phyloP scores from a whole-genome alignment of 78 protist species.

The Dictyostelium capitatum region DNA sequence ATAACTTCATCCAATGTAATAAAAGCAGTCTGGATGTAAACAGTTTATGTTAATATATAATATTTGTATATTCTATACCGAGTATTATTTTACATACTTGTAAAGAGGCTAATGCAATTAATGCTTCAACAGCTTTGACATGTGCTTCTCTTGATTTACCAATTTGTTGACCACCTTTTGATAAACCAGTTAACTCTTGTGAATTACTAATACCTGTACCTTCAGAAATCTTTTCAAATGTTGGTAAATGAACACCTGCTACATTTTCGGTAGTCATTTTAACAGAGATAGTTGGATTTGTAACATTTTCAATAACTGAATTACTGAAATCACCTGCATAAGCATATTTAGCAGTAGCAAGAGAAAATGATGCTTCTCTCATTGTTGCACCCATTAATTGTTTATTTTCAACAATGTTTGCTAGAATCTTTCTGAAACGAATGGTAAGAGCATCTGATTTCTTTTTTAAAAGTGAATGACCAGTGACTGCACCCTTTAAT shows the following conservation, averaged over 20 bases:
- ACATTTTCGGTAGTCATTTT: conserved; percentile 90
- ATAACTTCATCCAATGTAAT: conserved; percentile 97
- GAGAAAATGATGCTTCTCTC: conserved; percentile 89
- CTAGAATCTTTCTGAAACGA: conserved; percentile 89
- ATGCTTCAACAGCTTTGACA: conserved; percentile 84
- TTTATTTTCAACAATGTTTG: conserved; percentile 84
- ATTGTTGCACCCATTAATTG: conserved; percentile 85
- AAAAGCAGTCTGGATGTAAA: conserved; percentile 91
- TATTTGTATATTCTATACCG: too few species aligned
- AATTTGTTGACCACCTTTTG: conserved; percentile 97
- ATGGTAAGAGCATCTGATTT: conserved; percentile 97
- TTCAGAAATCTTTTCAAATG: conserved; percentile 85
- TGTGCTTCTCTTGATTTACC: conserved; percentile 76
- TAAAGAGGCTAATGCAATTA: conserved; percentile 95
- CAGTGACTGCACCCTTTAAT: conserved; percentile 96
- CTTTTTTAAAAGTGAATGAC: conserved; percentile 97
- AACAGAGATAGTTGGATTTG: conserved; percentile 81
- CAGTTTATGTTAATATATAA: too few species aligned
- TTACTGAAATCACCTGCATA: conserved; percentile 90
- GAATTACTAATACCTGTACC: conserved; percentile 39
- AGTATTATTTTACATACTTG: conserved; percentile 81
- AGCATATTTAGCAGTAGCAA: conserved; percentile 90
- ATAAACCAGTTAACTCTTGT: conserved; percentile 92
- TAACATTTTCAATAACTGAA: conserved; percentile 84
- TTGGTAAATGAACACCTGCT: conserved; percentile 97